These are phyloP conservation scores for Sicyos edulis DNA, from an alignment of 306 rosid genomes.

Conservation along the genomic window DNA sequence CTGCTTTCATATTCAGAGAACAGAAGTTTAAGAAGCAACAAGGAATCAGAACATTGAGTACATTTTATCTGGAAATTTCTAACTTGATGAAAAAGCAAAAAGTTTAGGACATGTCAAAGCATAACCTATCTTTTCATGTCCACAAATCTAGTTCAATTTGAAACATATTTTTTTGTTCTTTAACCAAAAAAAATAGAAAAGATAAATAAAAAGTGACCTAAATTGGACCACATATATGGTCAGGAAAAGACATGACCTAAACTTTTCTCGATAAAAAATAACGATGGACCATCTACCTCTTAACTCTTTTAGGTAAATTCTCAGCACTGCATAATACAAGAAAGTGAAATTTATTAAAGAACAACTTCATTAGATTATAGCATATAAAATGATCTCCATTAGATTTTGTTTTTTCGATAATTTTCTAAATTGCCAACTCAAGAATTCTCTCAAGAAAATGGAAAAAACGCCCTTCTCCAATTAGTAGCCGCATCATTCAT, in stretches of 20 bases:
- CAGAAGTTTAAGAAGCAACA: neutral
- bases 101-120: too few species aligned
- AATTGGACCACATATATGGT: too few species aligned
- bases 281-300: neutral
- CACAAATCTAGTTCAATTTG: too few species aligned
- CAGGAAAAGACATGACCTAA: too few species aligned
- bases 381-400: neutral
- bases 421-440: neutral
- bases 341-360: neutral
- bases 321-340: neutral
- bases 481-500: slow-evolving; percentile 9
- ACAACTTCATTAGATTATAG: neutral
- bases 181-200: too few species aligned
- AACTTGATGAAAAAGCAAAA: neutral
- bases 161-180: too few species aligned
- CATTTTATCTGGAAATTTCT: neutral
- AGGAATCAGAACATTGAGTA: neutral
- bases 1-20: neutral
- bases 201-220: too few species aligned
- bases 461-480: neutral
- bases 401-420: neutral
- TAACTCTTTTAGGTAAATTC: neutral
- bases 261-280: too few species aligned
- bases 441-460: neutral
- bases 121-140: too few species aligned